phyloP scores from a whole-genome alignment of 1,139 yeast genomes.

The Kodamaea sp. region DNA sequence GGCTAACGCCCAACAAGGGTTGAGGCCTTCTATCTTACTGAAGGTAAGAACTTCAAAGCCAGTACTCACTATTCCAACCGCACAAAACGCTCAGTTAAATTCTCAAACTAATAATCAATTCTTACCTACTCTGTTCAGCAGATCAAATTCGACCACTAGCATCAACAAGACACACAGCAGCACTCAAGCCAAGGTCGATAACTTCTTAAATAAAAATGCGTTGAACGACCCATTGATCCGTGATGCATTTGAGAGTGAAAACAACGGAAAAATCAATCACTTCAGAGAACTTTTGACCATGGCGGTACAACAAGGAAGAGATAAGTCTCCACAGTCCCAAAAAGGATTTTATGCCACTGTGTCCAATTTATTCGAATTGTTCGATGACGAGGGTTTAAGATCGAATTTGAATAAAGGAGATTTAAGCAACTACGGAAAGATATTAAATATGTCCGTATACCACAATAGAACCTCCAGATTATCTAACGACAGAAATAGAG shows the following conservation, averaged over 20 bases:
- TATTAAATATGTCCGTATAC: conserved; percentile 31
- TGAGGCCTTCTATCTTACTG: conserved; percentile 42
- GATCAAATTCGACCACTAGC: conserved; percentile 21
- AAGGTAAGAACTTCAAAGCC: conserved; percentile 39
- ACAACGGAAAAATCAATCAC: conserved; percentile 23
- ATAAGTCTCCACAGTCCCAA: conserved; percentile 16
- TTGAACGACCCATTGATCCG: conserved; percentile 26
- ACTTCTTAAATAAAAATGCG: conserved; percentile 17
- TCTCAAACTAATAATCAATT: conserved; percentile 2
- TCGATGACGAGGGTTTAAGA: conserved; percentile 33
- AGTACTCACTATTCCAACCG: conserved; percentile 17
- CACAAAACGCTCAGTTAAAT: conserved; percentile 2
- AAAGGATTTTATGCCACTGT: conserved; percentile 25
- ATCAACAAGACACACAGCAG: conserved; percentile 8
- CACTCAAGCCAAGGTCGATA: conserved; percentile 15
- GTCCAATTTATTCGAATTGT: conserved; percentile 22
- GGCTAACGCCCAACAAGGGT: conserved; percentile 36
- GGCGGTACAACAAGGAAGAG: conserved; percentile 21
- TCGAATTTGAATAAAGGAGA: conserved; percentile 25
- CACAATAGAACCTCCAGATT: conserved; percentile 35
- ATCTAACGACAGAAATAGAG: conserved; percentile 36
- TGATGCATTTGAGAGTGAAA: conserved; percentile 23
- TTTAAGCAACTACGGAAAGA: conserved; percentile 27
- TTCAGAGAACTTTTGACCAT: conserved; percentile 30
- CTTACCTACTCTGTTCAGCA: conserved; percentile 11